Percentiles rank a stretch among this genome's conserved stretches.
Conservation (phyloP, 2,329 filamentous ascomycete genomes). For the Drechslerella coelobrocha region DNA sequence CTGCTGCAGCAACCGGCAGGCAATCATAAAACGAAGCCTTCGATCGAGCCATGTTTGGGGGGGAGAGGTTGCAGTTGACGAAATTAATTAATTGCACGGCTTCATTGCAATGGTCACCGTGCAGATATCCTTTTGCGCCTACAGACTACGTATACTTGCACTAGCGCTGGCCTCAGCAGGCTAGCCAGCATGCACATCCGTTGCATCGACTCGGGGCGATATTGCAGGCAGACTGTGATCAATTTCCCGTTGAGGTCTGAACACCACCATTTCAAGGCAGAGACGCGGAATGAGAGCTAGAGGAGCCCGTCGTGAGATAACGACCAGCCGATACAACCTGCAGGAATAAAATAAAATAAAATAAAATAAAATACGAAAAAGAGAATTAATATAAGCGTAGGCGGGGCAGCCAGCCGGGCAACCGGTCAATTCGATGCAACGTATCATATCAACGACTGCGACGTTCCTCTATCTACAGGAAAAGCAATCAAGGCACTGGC, state of each 20-base stretch:
- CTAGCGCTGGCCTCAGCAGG: no score
- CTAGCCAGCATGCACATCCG: background rate
- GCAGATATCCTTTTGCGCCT: background rate
- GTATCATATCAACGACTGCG: background rate
- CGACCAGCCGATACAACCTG: background rate
- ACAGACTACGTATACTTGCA: background rate
- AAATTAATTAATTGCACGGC: background rate
- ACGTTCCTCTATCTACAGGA: background rate
- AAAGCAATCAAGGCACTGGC: constrained; percentile 1
- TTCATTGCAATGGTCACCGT: background rate
- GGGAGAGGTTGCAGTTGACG: no score
- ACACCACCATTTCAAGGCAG: constrained; percentile 12
- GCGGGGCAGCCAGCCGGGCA: background rate
- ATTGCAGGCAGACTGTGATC: constrained; percentile 10
- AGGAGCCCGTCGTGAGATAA: background rate
- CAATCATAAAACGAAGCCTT: background rate
- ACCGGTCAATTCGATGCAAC: background rate
- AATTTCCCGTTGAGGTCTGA: constrained; percentile 21
- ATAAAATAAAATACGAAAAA: background rate
- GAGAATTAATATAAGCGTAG: background rate
- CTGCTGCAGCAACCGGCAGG: constrained; percentile 1
- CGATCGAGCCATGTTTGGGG: constrained; percentile 2
- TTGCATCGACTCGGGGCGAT: background rate
- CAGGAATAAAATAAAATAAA: constrained; percentile 3
- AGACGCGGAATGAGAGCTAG: background rate